phyloP scores from a whole-genome alignment of 1,139 yeast genomes.

The Scheffersomyces illinoinensis region DNA sequence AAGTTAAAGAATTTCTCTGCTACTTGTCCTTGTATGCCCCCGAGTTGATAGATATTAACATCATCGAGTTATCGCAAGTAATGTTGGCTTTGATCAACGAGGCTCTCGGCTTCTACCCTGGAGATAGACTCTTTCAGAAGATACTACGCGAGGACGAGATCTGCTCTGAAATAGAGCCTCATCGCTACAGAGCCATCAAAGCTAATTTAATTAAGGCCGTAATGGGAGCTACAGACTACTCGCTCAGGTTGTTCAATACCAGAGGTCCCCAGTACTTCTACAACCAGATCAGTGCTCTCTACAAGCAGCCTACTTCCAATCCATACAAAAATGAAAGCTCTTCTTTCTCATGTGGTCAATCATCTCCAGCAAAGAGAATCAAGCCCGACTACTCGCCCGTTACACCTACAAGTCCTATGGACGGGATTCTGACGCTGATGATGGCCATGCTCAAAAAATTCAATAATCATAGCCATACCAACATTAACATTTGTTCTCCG shows the following conservation, averaged over 20 bases:
- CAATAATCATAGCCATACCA: neutral
- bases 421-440: neutral
- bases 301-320: constrained; percentile 10
- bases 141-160: constrained; percentile 4
- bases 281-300: constrained; percentile 20
- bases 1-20: constrained; percentile 38
- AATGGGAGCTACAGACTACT: constrained; percentile 33
- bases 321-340: constrained; percentile 4
- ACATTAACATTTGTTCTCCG: neutral
- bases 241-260: constrained; percentile 32
- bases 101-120: constrained; percentile 19
- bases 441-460: neutral
- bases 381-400: neutral
- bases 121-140: constrained; percentile 24
- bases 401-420: neutral
- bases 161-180: constrained; percentile 16
- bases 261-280: constrained; percentile 37
- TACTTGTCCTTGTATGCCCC: constrained; percentile 37
- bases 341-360: constrained; percentile 6
- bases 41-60: constrained; percentile 36
- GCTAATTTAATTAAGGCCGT: constrained; percentile 33
- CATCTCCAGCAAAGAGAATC: neutral
- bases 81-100: constrained; percentile 40
- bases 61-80: constrained; percentile 36
- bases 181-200: constrained; percentile 30